Evolutionary conservation across 495 filamentous ascomycete species (phyloP), one percentile per base, ranked within the genome.

Genomic region (Penicillium antarcticum): DNA sequence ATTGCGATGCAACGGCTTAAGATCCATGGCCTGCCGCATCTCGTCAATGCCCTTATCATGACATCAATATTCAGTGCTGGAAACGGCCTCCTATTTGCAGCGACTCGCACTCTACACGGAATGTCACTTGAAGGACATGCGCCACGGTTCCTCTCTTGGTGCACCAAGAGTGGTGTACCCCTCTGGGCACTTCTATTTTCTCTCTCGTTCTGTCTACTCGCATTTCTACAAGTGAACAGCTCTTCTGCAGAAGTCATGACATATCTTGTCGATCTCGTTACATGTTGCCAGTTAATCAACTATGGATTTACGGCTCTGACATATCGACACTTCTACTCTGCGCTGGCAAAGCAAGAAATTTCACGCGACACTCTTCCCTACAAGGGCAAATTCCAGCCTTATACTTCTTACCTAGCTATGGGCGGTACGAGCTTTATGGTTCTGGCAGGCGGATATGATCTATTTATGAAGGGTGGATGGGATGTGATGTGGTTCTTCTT

Each of bases 51-150:
- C 3, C 69, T 88, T 26, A 67, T 94, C 21, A 60, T 92, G 12
- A 89, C 83, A 0, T 79, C 81, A 4, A 85, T 87, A 32, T 88
- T 91, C 65, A 87, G 83, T 3, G 88, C 88, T 0, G 90, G 89
- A 3, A 92, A 94, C 60, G 83, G 83, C 13, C 89, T 88, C 61
- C 7, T 29, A 29, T 29, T 29, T 29, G 2, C 26, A 10, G 26
- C 87, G 2, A 85, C 81, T 29, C 78, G 90, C 26, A 83, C 78
- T 18, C 69, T 95, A 29, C 85, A 88, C 61, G 87, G 84, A 0
- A 72, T 95, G 19, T 79, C 86, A 2, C 70, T 85, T 36, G 81
- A 82, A 32, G 74, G 76, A 16, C 70, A 73, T 21, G 89, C 89
- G 0, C 89, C 89, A 1, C 68, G 57, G 16, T 63, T 91, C 48